These are phyloP conservation scores for Colletotrichum horii DNA, from an alignment of 2,329 filamentous ascomycete species.

Conservation along the genomic window DNA sequence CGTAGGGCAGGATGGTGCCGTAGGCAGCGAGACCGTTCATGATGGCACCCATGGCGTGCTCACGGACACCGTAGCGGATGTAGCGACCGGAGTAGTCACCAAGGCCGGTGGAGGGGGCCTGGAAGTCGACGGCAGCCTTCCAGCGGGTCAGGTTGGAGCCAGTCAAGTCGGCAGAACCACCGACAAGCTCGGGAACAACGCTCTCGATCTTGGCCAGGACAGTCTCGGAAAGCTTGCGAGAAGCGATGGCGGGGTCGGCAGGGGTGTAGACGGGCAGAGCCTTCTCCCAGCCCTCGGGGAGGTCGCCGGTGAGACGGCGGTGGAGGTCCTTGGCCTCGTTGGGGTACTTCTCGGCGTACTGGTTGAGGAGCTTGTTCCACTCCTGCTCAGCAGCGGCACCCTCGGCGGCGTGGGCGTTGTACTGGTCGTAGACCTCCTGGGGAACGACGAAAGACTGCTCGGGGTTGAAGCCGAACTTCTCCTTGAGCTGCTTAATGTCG, in stretches of 20 bases:
- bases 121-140: conserved; percentile 98
- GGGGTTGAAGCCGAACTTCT: conserved; percentile 95
- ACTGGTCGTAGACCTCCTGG: conserved; percentile 91
- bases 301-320: conserved; percentile 80
- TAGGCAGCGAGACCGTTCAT: conserved; percentile 96
- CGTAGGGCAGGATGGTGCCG: conserved; percentile 91
- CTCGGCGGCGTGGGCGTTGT: conserved; percentile 82
- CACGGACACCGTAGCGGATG: conserved; percentile 88
- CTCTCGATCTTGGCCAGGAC: conserved; percentile 88
- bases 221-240: conserved; percentile 94
- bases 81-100: conserved; percentile 93
- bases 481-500: conserved; percentile 92
- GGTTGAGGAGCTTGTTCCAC: conserved; percentile 92
- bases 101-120: conserved; percentile 83
- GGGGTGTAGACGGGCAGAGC: conserved; percentile 89
- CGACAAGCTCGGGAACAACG: conserved; percentile 86
- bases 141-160: conserved; percentile 98
- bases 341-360: conserved; percentile 82
- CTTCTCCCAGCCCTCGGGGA: conserved; percentile 98
- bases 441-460: conserved; percentile 92
- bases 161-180: conserved; percentile 96
- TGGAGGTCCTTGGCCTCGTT: conserved; percentile 79
- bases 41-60: conserved; percentile 91
- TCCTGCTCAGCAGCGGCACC: conserved; percentile 90
- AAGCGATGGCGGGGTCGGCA: conserved; percentile 82